Conservation (phyloP, 2,329 filamentous ascomycete species). For the Coccinonectria pachysandricola region DNA sequence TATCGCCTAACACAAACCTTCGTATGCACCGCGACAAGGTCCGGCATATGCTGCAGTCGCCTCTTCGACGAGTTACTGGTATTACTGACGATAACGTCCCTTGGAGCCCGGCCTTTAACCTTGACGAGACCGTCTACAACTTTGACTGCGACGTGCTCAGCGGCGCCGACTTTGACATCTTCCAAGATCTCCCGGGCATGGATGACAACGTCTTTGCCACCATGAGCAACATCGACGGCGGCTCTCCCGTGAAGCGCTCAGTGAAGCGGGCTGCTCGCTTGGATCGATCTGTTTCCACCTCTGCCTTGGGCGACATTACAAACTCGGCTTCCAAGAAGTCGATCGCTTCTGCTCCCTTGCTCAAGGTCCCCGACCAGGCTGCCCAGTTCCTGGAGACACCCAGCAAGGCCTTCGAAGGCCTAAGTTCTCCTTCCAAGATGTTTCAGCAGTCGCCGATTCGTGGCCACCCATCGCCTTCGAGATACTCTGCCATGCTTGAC, state of each 20-base stretch:
- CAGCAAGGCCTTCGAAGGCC: slow-evolving; percentile 44
- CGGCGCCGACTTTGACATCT: slow-evolving; percentile 53
- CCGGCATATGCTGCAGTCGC: slow-evolving; percentile 70
- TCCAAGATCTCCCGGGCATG: slow-evolving; percentile 30
- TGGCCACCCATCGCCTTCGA: slow-evolving; percentile 41
- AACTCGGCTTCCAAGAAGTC: slow-evolving; percentile 42
- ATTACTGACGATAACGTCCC: slow-evolving; percentile 38
- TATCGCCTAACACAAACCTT: slow-evolving; percentile 88
- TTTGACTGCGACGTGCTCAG: slow-evolving; percentile 39
- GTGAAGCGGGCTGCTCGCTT: slow-evolving; percentile 47
- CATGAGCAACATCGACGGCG: slow-evolving; percentile 39
- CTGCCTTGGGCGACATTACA: slow-evolving; percentile 51
- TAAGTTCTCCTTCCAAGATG: slow-evolving; percentile 47
- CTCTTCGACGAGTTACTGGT: slow-evolving; percentile 39
- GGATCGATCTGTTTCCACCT: slow-evolving; percentile 53
- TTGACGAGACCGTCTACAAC: slow-evolving; percentile 46
- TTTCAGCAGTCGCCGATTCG: slow-evolving; percentile 25
- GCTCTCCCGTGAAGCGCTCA: slow-evolving; percentile 59
- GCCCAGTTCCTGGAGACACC: slow-evolving; percentile 40
- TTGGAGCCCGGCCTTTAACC: slow-evolving; percentile 58
- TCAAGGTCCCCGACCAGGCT: slow-evolving; percentile 36
- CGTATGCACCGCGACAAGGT: slow-evolving; percentile 80
- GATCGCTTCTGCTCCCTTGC: slow-evolving; percentile 37
- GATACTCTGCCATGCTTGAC: slow-evolving; percentile 28
- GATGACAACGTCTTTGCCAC: slow-evolving; percentile 23